phyloP scores from a whole-genome alignment of 768 basidiomycete species.

The Lactarius sp. region DNA sequence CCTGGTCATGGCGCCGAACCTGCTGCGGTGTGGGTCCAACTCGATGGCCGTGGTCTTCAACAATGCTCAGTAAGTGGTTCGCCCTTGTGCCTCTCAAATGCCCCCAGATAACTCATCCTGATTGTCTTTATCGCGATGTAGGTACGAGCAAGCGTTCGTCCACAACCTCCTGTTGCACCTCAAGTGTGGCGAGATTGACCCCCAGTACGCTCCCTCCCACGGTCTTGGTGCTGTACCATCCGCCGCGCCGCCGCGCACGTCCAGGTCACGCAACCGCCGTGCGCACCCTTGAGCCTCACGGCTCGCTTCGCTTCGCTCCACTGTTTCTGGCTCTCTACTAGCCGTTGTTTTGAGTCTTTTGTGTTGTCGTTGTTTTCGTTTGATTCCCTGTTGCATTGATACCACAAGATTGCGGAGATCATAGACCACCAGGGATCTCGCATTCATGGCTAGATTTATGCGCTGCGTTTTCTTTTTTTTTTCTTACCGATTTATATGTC shows the following conservation, averaged over 20 bases:
- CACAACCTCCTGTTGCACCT: constrained; percentile 79
- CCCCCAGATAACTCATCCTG: not conserved
- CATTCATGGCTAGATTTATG: constrained; percentile 6
- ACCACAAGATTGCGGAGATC: constrained; percentile 3
- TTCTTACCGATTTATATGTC: not conserved
- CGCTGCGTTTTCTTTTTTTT: not conserved
- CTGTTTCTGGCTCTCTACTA: not conserved
- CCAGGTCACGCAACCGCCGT: constrained; percentile 55
- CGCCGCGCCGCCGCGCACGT: constrained; percentile 43
- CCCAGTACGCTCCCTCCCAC: constrained; percentile 71
- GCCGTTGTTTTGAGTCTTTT: not conserved
- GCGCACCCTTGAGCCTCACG: constrained; percentile 6
- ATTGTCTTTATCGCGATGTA: not conserved
- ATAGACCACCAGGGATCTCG: constrained; percentile 7
- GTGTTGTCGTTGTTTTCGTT: constrained; percentile 1
- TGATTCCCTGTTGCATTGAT: constrained; percentile 15
- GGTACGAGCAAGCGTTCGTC: constrained; percentile 83
- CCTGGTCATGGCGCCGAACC: constrained; percentile 88
- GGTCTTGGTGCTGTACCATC: constrained; percentile 61
- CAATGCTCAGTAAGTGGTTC: constrained; percentile 71
- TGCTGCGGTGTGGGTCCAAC: constrained; percentile 80
- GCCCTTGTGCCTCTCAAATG: not conserved
- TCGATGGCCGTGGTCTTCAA: constrained; percentile 88
- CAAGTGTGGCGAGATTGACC: constrained; percentile 69
- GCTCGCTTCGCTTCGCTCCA: not conserved